Conservation (phyloP, 2,329 filamentous ascomycete species). For the Colletotrichum incanum region DNA sequence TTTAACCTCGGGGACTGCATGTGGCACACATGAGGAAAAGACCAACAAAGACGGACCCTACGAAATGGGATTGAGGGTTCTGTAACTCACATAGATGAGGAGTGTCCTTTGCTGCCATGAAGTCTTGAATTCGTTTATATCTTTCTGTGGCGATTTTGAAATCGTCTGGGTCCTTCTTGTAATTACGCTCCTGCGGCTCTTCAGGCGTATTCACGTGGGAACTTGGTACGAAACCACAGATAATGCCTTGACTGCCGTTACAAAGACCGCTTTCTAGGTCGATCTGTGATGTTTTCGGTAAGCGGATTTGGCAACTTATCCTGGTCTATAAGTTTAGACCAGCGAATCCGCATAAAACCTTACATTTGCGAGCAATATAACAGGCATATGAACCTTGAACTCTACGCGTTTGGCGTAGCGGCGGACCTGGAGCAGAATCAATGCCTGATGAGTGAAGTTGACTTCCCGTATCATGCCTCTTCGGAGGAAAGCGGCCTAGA, state of each 20-base stretch:
- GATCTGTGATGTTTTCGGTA: background rate
- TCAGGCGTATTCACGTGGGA: too few relatives aligned
- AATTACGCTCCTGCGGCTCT: background rate
- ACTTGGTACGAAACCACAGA: background rate
- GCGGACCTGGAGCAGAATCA: background rate
- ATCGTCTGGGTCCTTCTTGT: background rate
- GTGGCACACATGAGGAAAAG: background rate
- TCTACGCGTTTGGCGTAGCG: background rate
- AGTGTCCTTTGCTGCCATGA: conserved; percentile 41
- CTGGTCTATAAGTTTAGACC: background rate
- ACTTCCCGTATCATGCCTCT: too few relatives aligned
- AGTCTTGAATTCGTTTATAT: background rate
- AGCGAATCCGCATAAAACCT: background rate
- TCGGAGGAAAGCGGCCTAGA: too few relatives aligned
- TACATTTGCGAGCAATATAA: conserved; percentile 21
- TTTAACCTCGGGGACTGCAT: conserved; percentile 52
- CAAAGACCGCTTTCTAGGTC: background rate
- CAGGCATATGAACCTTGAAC: conserved; percentile 29
- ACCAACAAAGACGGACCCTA: rapidly evolving
- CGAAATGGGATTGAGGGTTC: background rate
- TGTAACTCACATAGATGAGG: background rate
- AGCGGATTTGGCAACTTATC: background rate
- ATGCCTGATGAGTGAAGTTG: too few relatives aligned
- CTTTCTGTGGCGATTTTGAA: background rate
- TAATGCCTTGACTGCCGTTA: conserved; percentile 28